These are phyloP conservation scores for Aspergillaceae sp. DNA, from an alignment of 2,329 filamentous ascomycete genomes.

Conservation along the genomic window DNA sequence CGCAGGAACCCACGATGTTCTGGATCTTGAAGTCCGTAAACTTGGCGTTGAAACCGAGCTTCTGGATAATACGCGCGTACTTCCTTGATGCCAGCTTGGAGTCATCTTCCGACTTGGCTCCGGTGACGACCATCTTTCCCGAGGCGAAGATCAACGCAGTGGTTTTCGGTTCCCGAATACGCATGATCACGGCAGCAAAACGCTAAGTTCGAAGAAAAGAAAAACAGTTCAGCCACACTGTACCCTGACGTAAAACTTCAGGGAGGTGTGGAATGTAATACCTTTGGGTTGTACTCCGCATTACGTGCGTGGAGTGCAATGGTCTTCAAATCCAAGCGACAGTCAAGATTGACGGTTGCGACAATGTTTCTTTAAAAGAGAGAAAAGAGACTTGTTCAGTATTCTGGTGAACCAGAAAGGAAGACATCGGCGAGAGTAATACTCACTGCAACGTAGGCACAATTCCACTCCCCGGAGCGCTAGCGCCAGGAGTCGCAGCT, in stretches of 20 bases:
- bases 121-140: conserved; percentile 99
- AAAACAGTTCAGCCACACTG: conserved; percentile 38
- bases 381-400: conserved; percentile 37
- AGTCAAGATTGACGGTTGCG: conserved; percentile 96
- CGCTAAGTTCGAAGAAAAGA: conserved; percentile 52
- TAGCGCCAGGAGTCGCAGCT: conserved; percentile 80
- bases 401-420: conserved; percentile 37
- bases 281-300: conserved; percentile 97
- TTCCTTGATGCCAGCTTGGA: conserved; percentile 95
- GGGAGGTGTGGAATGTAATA: conserved; percentile 44
- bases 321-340: conserved; percentile 95
- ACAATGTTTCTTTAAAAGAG: conserved; percentile 78
- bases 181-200: conserved; percentile 99
- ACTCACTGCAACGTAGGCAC: conserved; percentile 96
- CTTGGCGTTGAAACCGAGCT: conserved; percentile 98
- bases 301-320: conserved; percentile 97
- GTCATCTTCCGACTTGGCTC: conserved; percentile 95
- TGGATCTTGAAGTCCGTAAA: conserved; percentile 99
- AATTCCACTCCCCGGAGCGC: conserved; percentile 75
- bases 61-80: conserved; percentile 98
- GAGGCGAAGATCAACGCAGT: conserved; percentile 96
- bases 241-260: conserved; percentile 27
- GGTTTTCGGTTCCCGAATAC: conserved; percentile 97
- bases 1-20: conserved; percentile 97
- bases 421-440: conserved; percentile 40